These are phyloP conservation scores for Wickerhamiella domercqiae DNA, from an alignment of 805 yeast species.

Conservation along the genomic window DNA sequence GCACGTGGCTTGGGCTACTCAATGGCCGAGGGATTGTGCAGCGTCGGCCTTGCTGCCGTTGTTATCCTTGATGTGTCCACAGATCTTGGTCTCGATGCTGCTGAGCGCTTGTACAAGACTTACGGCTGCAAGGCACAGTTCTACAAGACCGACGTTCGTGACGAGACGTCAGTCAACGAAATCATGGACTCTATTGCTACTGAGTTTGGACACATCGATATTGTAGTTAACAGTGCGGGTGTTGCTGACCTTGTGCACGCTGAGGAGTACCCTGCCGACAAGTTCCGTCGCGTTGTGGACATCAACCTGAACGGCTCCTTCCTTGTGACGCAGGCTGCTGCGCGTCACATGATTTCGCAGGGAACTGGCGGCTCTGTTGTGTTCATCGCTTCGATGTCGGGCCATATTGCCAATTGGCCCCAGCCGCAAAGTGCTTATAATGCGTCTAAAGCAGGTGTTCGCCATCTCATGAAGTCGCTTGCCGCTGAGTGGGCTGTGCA, in stretches of 20 bases:
- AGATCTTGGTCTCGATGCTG: conserved; percentile 49
- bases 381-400: conserved; percentile 58
- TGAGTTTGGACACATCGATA: conserved; percentile 40
- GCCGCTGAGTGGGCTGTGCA: conserved; percentile 63
- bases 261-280: conserved; percentile 48
- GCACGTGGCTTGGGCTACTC: conserved; percentile 52
- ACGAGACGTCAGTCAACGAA: conserved; percentile 32
- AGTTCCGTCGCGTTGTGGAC: conserved; percentile 48
- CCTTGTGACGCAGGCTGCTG: conserved; percentile 50
- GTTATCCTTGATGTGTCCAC: conserved; percentile 39
- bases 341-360: conserved; percentile 47
- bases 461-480: conserved; percentile 49
- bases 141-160: conserved; percentile 51
- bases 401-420: conserved; percentile 56
- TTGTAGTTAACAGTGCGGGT: conserved; percentile 51
- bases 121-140: conserved; percentile 45
- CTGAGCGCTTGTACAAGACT: conserved; percentile 35
- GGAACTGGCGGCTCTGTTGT: conserved; percentile 42
- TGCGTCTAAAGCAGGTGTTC: conserved; percentile 59
- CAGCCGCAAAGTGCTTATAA: conserved; percentile 59
- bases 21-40: conserved; percentile 46
- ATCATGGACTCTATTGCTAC: conserved; percentile 37
- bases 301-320: conserved; percentile 55
- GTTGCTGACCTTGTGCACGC: conserved; percentile 56
- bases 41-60: conserved; percentile 39